These are phyloP conservation scores for Fagus sylvatica DNA, from an alignment of 306 rosid species.

Conservation along the genomic window DNA sequence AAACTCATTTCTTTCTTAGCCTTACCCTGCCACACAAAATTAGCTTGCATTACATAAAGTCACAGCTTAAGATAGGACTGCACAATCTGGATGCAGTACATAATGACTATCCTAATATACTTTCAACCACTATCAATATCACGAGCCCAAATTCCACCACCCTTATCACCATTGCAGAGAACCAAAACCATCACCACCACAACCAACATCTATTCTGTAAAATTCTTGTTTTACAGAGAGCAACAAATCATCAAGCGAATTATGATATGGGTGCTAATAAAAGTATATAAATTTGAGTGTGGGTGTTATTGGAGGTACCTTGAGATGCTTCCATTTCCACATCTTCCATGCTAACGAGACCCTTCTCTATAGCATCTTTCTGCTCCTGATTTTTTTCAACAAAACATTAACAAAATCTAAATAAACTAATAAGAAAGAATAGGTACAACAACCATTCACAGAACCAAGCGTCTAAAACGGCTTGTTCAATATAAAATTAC, in stretches of 20 bases:
- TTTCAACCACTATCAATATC: too few species aligned
- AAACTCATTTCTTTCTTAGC: too few species aligned
- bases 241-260: too few species aligned
- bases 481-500: background rate
- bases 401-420: background rate
- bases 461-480: background rate
- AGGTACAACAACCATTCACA: background rate
- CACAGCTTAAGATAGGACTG: background rate
- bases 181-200: too few species aligned
- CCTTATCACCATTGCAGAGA: too few species aligned
- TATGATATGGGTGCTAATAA: too few species aligned
- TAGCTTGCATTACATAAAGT: background rate
- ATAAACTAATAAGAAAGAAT: background rate
- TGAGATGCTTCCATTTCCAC: conserved; percentile 82
- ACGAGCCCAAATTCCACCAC: too few species aligned
- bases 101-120: background rate
- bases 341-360: conserved; percentile 73
- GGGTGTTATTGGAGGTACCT: conserved; percentile 32
- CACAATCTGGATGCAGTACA: too few species aligned
- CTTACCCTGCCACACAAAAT: too few species aligned
- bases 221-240: too few species aligned
- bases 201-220: too few species aligned
- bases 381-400: conserved; percentile 44
- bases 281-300: background rate
- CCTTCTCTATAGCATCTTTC: conserved; percentile 66